Base-by-base conservation (phyloP, 2,329 filamentous ascomycete species). In the Colletotrichum spaethianum region DNA sequence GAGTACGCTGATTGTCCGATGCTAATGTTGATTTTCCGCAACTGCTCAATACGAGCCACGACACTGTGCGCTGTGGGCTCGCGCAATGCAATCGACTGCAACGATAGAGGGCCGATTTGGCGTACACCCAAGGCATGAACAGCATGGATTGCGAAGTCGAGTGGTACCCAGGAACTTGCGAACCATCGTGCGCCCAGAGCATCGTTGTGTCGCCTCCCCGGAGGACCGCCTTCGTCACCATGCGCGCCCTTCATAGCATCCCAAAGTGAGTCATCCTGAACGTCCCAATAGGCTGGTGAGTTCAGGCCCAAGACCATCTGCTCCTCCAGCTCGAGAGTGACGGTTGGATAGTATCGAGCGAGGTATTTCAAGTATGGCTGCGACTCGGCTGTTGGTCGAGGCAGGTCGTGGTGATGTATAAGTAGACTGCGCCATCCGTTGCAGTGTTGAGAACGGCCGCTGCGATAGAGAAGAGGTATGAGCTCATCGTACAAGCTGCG, bases 141-240 rank as follows among this genome's bases (percentile, higher is more conserved):
- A 8, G 93, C 87, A 42, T 89, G 89, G 66, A 97, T 90, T 33
- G 94, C 90, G 75, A 92, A 89, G 67, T 95, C 91, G 12, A 95
- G 85, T 1, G 92, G 89, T 28, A 96, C 87, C 80, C 93, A 93
- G 23, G 83, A 83, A 69, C 86, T 92, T 12, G 95, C 95, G 79
- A 98, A 95, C 83, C 94, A 91, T 74, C 92, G 89, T n/a, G 95
- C 93, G 23, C 93, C 92, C 38, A 97, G 87, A 0, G 85, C 82
- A 79, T 96, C 94, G 77, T 89, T 92, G 74, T 91, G 88, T 11
- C 82, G 81, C 72, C 87, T 90, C 44, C 82, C 82, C 18, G 74
- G 74, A 33, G 83, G 81, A 28, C 82, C 81, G 72, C 82, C 82
- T 2, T 80, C 83, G 48, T 78, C 76, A n/a, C 83, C 82, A 36